phyloP scores from a whole-genome alignment of 2,329 filamentous ascomycete species.

The Beauveria sp. region DNA sequence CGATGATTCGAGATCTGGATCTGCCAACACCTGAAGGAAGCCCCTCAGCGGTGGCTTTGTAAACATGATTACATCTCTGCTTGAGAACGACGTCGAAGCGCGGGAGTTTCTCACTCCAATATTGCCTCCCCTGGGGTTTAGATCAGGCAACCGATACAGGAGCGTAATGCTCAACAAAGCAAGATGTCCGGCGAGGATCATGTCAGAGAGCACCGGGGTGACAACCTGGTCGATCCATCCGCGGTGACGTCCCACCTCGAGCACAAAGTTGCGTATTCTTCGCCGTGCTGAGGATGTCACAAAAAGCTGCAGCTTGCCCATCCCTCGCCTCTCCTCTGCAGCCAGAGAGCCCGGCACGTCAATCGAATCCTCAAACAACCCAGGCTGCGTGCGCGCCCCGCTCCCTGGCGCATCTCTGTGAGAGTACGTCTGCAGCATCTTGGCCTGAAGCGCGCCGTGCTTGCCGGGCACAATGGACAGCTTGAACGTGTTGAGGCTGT shows the following conservation, averaged over 20 bases:
- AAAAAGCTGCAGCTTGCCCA: constrained; percentile 9
- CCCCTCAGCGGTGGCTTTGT: constrained; percentile 24
- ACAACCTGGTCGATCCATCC: constrained; percentile 24
- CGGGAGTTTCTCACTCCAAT: not conserved
- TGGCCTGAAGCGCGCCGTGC: constrained; percentile 22
- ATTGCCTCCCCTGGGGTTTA: not conserved
- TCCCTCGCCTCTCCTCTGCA: not conserved
- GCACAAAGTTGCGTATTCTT: constrained; percentile 20
- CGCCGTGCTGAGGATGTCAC: constrained; percentile 7
- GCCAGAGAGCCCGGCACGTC: constrained; percentile 10
- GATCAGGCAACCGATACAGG: not conserved
- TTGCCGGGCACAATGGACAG: constrained; percentile 20
- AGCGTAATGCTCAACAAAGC: constrained; percentile 16
- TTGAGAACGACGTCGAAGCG: not conserved
- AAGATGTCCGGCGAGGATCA: constrained; percentile 25
- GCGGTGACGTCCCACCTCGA: constrained; percentile 24
- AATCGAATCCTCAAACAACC: constrained; percentile 2
- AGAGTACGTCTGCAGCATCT: constrained; percentile 16
- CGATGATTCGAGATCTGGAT: constrained; percentile 36
- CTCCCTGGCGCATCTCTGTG: not conserved
- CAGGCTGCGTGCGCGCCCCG: not conserved
- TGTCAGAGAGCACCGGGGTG: constrained; percentile 23
- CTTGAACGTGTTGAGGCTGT: constrained; percentile 24
- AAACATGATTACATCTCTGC: constrained; percentile 16
- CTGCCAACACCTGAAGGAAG: constrained; percentile 34